Evolutionary conservation across 129 eudicot genomes (phyloP).

Genomic region (Mikania micrantha): DNA sequence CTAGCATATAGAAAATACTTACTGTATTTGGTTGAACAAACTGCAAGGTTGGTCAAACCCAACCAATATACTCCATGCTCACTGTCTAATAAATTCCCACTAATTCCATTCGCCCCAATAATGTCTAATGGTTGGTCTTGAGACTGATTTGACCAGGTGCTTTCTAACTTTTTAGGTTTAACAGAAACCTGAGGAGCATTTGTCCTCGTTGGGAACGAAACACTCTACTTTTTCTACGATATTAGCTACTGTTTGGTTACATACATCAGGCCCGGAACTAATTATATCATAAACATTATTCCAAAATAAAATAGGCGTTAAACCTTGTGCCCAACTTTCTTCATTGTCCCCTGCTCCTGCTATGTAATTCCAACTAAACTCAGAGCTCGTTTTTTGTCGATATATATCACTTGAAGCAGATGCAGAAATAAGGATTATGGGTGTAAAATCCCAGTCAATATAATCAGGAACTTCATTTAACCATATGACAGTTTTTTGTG

Average conservation of each 20-base stretch:
- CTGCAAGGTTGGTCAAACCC: conserved; percentile 70
- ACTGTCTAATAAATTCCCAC: conserved; percentile 15
- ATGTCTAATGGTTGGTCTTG: conserved; percentile 25
- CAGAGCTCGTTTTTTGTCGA: conserved; percentile 59
- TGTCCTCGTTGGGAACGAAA: conserved; percentile 72
- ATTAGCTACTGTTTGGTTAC: conserved; percentile 79
- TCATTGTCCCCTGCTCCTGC: conserved; percentile 99
- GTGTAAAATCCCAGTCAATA: conserved; percentile 93
- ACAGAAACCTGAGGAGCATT: conserved; percentile 68
- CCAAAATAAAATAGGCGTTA: conserved; percentile 81
- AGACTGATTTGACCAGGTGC: conserved; percentile 6
- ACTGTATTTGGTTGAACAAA: conserved; percentile 61
- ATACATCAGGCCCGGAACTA: conserved; percentile 66
- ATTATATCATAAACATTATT: conserved; percentile 63
- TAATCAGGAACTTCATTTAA: conserved; percentile 88
- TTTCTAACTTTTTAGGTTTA: conserved; percentile 34
- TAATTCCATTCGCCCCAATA: conserved; percentile 6
- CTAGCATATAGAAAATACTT: conserved; percentile 9
- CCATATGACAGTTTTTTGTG: conserved; percentile 92
- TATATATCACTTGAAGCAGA: conserved; percentile 50
- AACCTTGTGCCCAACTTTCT: conserved; percentile 97
- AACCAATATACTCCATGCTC: conserved; percentile 46
- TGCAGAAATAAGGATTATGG: conserved; percentile 83
- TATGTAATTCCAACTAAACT: conserved; percentile 90
- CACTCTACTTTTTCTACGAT: conserved; percentile 85